phyloP scores from a whole-genome alignment of 1,139 yeast species.

The Nakaseomyces bracarensis region DNA sequence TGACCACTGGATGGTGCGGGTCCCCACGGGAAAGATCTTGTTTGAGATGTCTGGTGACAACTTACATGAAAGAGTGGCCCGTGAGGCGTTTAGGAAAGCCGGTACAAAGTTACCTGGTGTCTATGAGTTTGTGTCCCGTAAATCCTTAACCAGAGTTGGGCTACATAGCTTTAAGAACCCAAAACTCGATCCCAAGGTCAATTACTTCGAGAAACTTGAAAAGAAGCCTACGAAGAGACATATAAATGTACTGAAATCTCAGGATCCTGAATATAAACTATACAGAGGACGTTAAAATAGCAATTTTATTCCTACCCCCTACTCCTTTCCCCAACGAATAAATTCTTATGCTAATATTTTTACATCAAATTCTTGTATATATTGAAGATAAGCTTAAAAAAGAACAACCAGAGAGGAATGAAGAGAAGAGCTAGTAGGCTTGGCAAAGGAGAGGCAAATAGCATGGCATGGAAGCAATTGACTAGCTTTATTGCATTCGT shows the following conservation, averaged over 20 bases:
- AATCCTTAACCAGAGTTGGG: constrained; percentile 66
- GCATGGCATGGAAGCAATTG: no score
- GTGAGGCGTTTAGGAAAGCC: constrained; percentile 87
- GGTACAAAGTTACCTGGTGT: constrained; percentile 88
- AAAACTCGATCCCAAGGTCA: constrained; percentile 34
- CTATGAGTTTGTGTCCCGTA: constrained; percentile 71
- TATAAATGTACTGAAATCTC: constrained; percentile 41
- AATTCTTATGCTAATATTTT: no score
- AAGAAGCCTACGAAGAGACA: constrained; percentile 61
- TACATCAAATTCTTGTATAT: no score
- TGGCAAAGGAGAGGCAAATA: no score
- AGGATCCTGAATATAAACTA: constrained; percentile 44
- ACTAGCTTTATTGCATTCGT: no score
- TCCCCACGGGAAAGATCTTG: constrained; percentile 88
- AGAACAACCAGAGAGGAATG: no score
- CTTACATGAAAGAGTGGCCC: constrained; percentile 82
- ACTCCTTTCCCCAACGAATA: no score
- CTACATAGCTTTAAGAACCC: constrained; percentile 43
- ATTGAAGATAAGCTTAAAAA: no score
- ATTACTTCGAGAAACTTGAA: constrained; percentile 49
- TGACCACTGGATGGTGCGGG: constrained; percentile 95
- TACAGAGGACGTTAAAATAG: constrained; percentile 52
- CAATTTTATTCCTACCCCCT: constrained; percentile 6
- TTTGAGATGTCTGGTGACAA: constrained; percentile 69
- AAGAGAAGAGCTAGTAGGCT: no score